Percentiles rank a stretch among this genome's conserved stretches.
phyloP scores from a whole-genome alignment of 1,139 yeast genomes.

The Kazachstania sp. region DNA sequence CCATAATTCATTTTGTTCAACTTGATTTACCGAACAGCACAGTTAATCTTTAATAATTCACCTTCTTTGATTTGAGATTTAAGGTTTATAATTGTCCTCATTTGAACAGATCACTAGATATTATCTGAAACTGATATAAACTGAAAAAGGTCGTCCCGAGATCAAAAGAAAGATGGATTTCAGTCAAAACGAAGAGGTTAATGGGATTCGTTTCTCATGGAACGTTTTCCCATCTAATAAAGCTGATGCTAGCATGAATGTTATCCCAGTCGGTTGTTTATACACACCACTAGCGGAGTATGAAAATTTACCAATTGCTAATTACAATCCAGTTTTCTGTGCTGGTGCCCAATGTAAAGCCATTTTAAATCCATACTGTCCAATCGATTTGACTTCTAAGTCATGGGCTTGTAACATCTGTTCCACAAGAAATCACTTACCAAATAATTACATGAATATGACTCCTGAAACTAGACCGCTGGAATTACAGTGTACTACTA shows the following conservation, averaged over 20 bases:
- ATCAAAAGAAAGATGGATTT: conserved; percentile 42
- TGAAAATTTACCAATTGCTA: conserved; percentile 71
- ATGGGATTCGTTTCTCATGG: conserved; percentile 91
- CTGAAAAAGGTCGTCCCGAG: too few species aligned
- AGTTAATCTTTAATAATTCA: too few species aligned
- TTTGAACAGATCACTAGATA: too few species aligned
- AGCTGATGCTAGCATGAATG: conserved; percentile 83
- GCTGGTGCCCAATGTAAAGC: conserved; percentile 73
- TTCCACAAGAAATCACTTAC: conserved; percentile 74
- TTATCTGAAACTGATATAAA: too few species aligned
- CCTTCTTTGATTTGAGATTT: too few species aligned
- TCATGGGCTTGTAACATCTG: conserved; percentile 92
- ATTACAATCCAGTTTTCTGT: conserved; percentile 87
- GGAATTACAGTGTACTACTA: conserved; percentile 81
- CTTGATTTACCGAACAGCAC: too few species aligned
- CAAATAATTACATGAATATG: conserved; percentile 81
- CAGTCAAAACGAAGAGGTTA: conserved; percentile 77
- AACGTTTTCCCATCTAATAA: conserved; percentile 82
- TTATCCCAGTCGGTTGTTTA: conserved; percentile 88
- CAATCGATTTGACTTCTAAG: conserved; percentile 70
- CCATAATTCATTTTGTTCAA: too few species aligned
- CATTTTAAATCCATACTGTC: conserved; percentile 80
- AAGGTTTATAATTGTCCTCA: too few species aligned
- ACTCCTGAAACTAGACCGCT: conserved; percentile 78
- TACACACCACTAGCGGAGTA: conserved; percentile 85